Evolutionary conservation across 768 basidiomycete species (phyloP).

Genomic region (Lactarius deliciosus): DNA sequence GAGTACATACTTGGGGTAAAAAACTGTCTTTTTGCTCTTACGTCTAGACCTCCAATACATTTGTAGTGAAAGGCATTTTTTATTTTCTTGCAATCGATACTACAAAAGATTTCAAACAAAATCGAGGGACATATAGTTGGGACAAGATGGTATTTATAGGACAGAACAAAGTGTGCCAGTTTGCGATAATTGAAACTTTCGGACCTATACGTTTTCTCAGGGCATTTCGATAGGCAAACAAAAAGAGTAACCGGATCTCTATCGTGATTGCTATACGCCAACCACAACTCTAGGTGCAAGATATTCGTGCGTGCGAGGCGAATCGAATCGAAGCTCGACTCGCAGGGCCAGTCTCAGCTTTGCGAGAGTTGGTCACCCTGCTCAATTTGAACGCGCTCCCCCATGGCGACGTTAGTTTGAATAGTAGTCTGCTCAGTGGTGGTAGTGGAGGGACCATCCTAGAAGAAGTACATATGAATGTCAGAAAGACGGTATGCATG

Average conservation of each 20-base stretch:
- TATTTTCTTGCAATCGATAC: too few species aligned
- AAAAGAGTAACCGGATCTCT: too few species aligned
- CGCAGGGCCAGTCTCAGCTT: conserved; percentile 5
- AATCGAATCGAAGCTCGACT: not conserved
- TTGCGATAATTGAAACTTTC: not conserved
- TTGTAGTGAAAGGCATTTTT: too few species aligned
- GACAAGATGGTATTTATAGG: not conserved
- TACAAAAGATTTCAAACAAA: too few species aligned
- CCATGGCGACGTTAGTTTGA: not conserved
- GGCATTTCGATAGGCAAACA: too few species aligned
- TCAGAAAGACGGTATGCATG: conserved; percentile 2
- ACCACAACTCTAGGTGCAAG: not conserved
- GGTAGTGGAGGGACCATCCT: not conserved
- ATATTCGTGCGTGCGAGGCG: not conserved
- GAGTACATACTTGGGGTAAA: too few species aligned
- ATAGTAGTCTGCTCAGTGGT: not conserved
- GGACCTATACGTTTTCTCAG: not conserved
- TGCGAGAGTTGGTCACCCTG: not conserved
- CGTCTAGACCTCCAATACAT: too few species aligned
- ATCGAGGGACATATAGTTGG: too few species aligned
- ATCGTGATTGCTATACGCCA: not conserved
- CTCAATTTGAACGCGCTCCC: not conserved
- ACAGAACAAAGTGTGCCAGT: not conserved
- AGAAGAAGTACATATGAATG: not conserved
- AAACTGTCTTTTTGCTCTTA: too few species aligned